phyloP scores from a whole-genome alignment of 805 yeast genomes.

The Aciculoconidium aculeatum region DNA sequence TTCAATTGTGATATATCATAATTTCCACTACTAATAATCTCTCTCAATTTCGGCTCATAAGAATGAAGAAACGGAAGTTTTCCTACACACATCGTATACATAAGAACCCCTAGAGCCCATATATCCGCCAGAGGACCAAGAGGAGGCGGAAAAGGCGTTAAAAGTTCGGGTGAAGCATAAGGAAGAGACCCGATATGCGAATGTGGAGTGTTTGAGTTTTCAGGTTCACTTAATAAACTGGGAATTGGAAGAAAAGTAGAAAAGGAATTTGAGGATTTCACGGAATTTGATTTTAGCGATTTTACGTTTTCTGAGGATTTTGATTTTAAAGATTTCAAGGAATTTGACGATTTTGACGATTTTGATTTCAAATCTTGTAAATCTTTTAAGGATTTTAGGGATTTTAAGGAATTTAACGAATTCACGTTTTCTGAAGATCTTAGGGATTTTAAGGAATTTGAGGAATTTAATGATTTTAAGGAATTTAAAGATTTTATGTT shows the following conservation, averaged over 20 bases:
- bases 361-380: too few relatives aligned
- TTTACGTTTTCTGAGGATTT: conserved; percentile 1
- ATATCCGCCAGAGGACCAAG: conserved; percentile 69
- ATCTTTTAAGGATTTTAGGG: too few relatives aligned
- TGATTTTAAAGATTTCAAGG: conserved; percentile 6
- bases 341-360: too few relatives aligned
- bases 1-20: conserved; percentile 45
- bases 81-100: conserved; percentile 69
- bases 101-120: conserved; percentile 85
- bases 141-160: conserved; percentile 56
- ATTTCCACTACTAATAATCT: conserved; percentile 64
- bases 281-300: conserved; percentile 3
- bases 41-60: conserved; percentile 74
- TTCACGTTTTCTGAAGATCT: too few relatives aligned
- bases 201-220: conserved; percentile 46
- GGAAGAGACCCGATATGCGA: conserved; percentile 85
- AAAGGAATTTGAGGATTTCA: too few relatives aligned
- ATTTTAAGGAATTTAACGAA: too few relatives aligned
- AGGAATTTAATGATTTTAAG: too few relatives aligned
- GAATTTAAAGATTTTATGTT: too few relatives aligned
- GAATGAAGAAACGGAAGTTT: conserved; percentile 77
- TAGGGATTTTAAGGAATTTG: too few relatives aligned
- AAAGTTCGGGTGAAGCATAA: conserved; percentile 84
- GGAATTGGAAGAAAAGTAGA: too few relatives aligned
- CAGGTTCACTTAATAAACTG: conserved; percentile 9